Percentiles rank a stretch among this genome's conserved stretches.
These are phyloP conservation scores for Crucihimalaya himalaica DNA, from an alignment of 345 rosid species.

Conservation along the genomic window DNA sequence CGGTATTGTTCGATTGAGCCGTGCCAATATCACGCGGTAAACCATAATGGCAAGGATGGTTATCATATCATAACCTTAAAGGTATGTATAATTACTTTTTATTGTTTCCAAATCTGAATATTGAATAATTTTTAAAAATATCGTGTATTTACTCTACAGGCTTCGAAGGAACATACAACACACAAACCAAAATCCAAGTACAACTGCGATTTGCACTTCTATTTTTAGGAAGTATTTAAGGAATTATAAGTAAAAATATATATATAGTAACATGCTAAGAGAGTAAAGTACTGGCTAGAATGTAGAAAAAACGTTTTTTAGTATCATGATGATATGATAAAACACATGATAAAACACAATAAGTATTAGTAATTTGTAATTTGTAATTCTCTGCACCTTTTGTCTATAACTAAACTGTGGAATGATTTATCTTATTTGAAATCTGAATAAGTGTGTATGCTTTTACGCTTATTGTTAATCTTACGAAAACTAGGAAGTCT, in stretches of 20 bases:
- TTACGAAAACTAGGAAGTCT: slow-evolving; percentile 22
- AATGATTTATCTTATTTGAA: not conserved
- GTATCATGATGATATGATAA: not conserved
- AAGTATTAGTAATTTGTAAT: not conserved
- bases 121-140: not conserved
- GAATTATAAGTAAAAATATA: not conserved
- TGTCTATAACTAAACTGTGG: not conserved
- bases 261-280: not conserved
- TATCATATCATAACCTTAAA: not conserved
- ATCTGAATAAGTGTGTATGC: not conserved
- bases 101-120: not conserved
- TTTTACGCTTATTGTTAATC: not conserved
- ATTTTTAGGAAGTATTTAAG: slow-evolving; percentile 22
- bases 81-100: not conserved
- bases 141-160: not conserved
- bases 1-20: slow-evolving; percentile 86
- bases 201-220: slow-evolving; percentile 8
- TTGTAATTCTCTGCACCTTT: not conserved
- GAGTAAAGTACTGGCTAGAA: slow-evolving; percentile 8
- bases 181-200: slow-evolving; percentile 30
- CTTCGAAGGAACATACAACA: slow-evolving; percentile 1
- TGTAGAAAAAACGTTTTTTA: not conserved
- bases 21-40: slow-evolving; percentile 87
- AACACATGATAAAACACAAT: not conserved
- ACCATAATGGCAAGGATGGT: not conserved